Base-by-base conservation (phyloP, 129 eudicot genomes). In the Artemisia annua region DNA sequence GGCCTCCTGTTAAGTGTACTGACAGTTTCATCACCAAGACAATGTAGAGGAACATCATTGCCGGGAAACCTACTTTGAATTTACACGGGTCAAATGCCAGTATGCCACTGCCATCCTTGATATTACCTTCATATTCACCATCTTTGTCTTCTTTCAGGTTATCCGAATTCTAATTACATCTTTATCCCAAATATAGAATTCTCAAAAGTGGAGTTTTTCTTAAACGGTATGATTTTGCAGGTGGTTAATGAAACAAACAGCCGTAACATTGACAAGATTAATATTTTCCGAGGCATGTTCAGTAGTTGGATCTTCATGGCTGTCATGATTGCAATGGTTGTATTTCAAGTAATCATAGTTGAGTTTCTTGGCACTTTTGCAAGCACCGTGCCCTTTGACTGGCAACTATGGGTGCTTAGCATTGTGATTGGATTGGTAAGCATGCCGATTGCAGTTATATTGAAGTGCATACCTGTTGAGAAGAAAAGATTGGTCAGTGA, bases 221-320 rank as follows among this genome's bases (percentile, higher is more conserved):
- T n/a, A n/a, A n/a, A n/a, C n/a, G n/a, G n/a, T n/a, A n/a, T n/a
- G n/a, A 17, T 20, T 77, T 26, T 43, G 77, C 84, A 91, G 98
- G 98, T 93, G n/a, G 89, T 89, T 72, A 87, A 93, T 65, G 98
- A 93, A 72, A 87, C 87, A 69, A 93, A 93, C 83, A 93, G 96
- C 71, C 88, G 97, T 24, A 92, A 93, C 60, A 87, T 87, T 16
- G 97, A 89, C 66, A 85, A 86, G 78, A 85, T 93, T 28, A 93
- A 93, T 72, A 73, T 89, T 10, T 87, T 89, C 58, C 75, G 61
- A 5, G 96, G 96, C 44, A 80, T 89, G 78, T 84, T 87, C 66
- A 82, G 86, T 20, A 92, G 88, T 80, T 87, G 96, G 92, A 76
- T 92, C 66, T 92, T 89, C 83, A 53, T 83, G 17, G 87, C 80